Evolutionary conservation across 805 yeast genomes (phyloP).

Genomic region (Sporopachydermia lactativora): DNA sequence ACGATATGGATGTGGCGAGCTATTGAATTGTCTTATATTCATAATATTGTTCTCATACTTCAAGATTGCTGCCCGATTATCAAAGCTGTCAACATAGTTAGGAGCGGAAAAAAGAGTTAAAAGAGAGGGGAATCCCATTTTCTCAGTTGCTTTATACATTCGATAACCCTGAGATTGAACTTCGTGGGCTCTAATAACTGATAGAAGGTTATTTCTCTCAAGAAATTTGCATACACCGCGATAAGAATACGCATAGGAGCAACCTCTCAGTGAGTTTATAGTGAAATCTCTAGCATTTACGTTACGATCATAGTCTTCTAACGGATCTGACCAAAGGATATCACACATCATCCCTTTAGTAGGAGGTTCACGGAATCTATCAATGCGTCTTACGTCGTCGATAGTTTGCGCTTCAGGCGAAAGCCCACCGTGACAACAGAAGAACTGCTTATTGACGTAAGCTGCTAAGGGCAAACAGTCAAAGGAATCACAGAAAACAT

Average conservation of each 20-base stretch:
- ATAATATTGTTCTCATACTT: constrained; percentile 84
- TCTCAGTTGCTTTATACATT: constrained; percentile 75
- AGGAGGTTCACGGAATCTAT: constrained; percentile 88
- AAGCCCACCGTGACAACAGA: constrained; percentile 94
- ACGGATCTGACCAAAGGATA: constrained; percentile 90
- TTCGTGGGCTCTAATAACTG: constrained; percentile 92
- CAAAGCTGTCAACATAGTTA: constrained; percentile 81
- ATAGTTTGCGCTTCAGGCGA: constrained; percentile 69
- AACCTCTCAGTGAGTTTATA: constrained; percentile 72
- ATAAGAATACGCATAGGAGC: constrained; percentile 82
- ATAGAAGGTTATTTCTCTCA: constrained; percentile 60
- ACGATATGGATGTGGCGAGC: constrained; percentile 94
- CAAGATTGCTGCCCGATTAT: constrained; percentile 89
- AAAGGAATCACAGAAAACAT: constrained; percentile 63
- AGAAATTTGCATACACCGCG: constrained; percentile 69
- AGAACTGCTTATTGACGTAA: constrained; percentile 82
- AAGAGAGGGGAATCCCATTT: constrained; percentile 80
- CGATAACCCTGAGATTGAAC: constrained; percentile 97
- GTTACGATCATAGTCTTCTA: constrained; percentile 66
- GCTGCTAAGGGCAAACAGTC: constrained; percentile 87
- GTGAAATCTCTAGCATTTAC: constrained; percentile 30
- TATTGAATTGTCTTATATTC: constrained; percentile 90
- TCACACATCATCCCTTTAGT: constrained; percentile 91
- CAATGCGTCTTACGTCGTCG: constrained; percentile 51
- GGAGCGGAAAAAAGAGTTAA: constrained; percentile 93